Evolutionary conservation across 768 basidiomycete genomes (phyloP), one percentile per base, ranked within the genome.

Genomic region (Podaxis sp.): DNA sequence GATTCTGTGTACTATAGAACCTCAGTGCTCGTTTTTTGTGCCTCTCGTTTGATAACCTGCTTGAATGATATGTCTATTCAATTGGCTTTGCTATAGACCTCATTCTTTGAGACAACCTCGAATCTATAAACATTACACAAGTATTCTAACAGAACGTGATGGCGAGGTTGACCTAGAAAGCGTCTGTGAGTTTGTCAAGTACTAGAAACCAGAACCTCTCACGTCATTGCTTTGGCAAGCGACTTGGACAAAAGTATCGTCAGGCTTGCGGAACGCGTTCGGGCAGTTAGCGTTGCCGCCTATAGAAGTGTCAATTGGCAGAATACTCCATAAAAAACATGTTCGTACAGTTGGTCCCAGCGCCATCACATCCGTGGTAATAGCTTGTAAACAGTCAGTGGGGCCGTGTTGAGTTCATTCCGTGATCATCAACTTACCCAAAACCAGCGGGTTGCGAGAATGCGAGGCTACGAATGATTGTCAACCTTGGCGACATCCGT

Each of bases 361-460:
- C 65, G 48, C 77, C 77, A 53, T 80, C 71, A 56, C 80, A 82
- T 8, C 80, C 80, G 59, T 76, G 70, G 68, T 68, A 79, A 68
- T 78, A 82, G 17, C 80, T 79, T 49, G 15, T 17, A n/a, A 28
- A 24, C 13, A 55, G 24, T 38, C 22, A 17, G 44, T 19, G 15
- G 4, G 19, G 7, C 11, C 28, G 26, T 19, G 46, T 15, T 39
- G 33, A 62, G 19, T 51, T 48, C 40, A 26, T 24, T 15, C 38
- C 52, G 12, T 38, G 28, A 2, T 24, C 40, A n/a, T 38, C 9
- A 33, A 36, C 71, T 11, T 61, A 79, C 78, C 72, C 73, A 59
- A 82, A 80, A 33, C 76, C 76, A 52, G 75, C 69, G 3, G 77
- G 71, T 4, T 80, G 78, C 3, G 76, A 77, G 71, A 79, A 81